Base-by-base conservation (phyloP, 2,329 filamentous ascomycete species). In the Gaeumannomyces sp. region DNA sequence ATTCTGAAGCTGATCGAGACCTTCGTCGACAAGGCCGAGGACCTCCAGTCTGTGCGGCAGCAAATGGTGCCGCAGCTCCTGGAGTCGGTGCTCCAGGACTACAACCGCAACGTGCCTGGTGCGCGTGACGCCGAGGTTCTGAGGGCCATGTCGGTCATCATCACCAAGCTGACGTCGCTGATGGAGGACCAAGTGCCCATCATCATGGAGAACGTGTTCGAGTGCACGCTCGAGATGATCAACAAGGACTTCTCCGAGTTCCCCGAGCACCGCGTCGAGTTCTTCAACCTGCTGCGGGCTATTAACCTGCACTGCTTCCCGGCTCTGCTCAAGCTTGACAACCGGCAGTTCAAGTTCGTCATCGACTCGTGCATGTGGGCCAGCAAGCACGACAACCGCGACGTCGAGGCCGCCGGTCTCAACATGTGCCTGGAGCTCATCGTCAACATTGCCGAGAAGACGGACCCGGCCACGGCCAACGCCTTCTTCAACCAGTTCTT, bases 191-290 rank as follows among this genome's bases (percentile, higher is more conserved):
- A 98, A 77, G 92, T 99, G 59, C 93, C 95, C 13, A 89, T 89
- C 61, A 98, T 99, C 73, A 97, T 99, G 91, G 93, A 98, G 77
- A 96, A 94, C 70, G 92, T 99, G 31, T 99, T 99, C 72, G 94
- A 98, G 77, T 98, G 94, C 81, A 99, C 95, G 3, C 83, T 99
- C 65, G 93, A 97, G 73, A 99, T 99, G 95, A 99, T 99, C 80
- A 99, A 98, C 86, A 99, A 99, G 80, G 95, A 99, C 78, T 99
- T 99, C 78, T 97, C 96, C 60, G 95, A 99, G 75, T 99, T 96
- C 76, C 95, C 95, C 0, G 95, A 99, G 76, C 95, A 99, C 75
- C 90, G 96, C 65, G 95, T 99, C n/a, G 94, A 98, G 77, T 99
- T 99, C 78, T 99, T 99, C 85, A 97, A 97, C 78, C 86, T 99